phyloP scores from a whole-genome alignment of 495 filamentous ascomycete species.

The Daldinia childiae region DNA sequence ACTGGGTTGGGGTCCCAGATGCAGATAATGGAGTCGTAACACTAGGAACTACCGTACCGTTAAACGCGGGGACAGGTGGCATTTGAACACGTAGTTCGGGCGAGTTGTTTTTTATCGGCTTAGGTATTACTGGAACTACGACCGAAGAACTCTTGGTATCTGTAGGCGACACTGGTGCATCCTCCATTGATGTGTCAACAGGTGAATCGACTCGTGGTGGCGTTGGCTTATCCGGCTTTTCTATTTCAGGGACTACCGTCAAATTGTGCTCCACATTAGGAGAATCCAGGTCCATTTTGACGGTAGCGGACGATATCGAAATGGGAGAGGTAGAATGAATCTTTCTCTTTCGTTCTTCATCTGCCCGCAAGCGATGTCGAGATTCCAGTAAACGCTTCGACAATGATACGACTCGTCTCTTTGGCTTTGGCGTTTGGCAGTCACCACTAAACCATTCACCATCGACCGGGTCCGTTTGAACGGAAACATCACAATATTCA shows the following conservation, averaged over 20 bases:
- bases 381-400: slow-evolving; percentile 59
- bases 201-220: background rate
- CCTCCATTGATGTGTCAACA: slow-evolving; percentile 41
- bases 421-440: slow-evolving; percentile 45
- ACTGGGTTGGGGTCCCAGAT: slow-evolving; percentile 57
- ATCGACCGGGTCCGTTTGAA: slow-evolving; percentile 61
- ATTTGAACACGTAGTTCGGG: slow-evolving; percentile 62
- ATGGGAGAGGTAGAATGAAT: slow-evolving; percentile 25
- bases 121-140: slow-evolving; percentile 8
- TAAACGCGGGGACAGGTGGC: slow-evolving; percentile 57
- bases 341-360: slow-evolving; percentile 48
- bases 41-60: slow-evolving; percentile 40
- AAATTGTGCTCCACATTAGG: slow-evolving; percentile 39
- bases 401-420: slow-evolving; percentile 55
- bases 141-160: slow-evolving; percentile 26
- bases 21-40: slow-evolving; percentile 57
- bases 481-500: slow-evolving; percentile 56
- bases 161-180: slow-evolving; percentile 34
- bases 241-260: slow-evolving; percentile 1
- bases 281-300: slow-evolving; percentile 51
- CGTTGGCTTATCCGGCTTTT: slow-evolving; percentile 25
- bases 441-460: slow-evolving; percentile 54
- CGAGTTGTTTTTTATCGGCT: slow-evolving; percentile 48
- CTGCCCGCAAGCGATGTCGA: slow-evolving; percentile 52
- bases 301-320: slow-evolving; percentile 33